phyloP scores from a whole-genome alignment of 2,329 filamentous ascomycete genomes.

The Aspergillus sp. region DNA sequence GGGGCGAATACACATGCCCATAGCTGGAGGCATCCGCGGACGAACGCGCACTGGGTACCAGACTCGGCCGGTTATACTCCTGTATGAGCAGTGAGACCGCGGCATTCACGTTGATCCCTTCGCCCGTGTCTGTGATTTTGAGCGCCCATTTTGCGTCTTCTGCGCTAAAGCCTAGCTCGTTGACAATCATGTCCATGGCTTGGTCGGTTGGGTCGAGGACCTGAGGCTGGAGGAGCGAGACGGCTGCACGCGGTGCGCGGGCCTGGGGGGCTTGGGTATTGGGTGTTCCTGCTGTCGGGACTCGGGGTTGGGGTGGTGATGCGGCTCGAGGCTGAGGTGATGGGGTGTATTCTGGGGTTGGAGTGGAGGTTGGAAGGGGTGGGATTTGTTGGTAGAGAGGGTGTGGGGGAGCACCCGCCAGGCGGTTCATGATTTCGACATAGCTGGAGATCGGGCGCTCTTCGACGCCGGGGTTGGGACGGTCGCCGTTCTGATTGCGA shows the following conservation, averaged over 20 bases:
- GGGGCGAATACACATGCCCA: background rate
- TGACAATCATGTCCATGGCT: constrained; percentile 57
- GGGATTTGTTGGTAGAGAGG: constrained; percentile 10
- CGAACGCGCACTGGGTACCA: constrained; percentile 18
- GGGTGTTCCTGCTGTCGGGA: background rate
- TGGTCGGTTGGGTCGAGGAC: constrained; percentile 56
- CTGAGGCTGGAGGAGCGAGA: constrained; percentile 17
- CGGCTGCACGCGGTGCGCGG: background rate
- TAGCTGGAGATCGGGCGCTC: constrained; percentile 44
- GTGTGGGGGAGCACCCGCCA: constrained; percentile 27
- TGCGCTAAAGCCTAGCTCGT: constrained; percentile 58
- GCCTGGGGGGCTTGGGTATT: background rate
- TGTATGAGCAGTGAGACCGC: constrained; percentile 57
- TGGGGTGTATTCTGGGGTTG: background rate
- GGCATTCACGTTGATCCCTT: constrained; percentile 57
- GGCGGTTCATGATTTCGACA: constrained; percentile 34
- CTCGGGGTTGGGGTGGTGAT: background rate
- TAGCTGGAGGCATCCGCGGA: background rate
- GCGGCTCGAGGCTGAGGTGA: constrained; percentile 13
- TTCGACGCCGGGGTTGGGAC: constrained; percentile 28
- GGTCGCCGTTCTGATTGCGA: constrained; percentile 19
- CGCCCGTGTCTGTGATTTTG: constrained; percentile 59
- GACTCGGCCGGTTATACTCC: constrained; percentile 31
- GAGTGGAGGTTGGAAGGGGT: constrained; percentile 9
- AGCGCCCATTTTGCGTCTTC: constrained; percentile 58